Evolutionary conservation across 2,329 filamentous ascomycete species (phyloP), one percentile per base, ranked within the genome.

Genomic region (Cercospora sesami): DNA sequence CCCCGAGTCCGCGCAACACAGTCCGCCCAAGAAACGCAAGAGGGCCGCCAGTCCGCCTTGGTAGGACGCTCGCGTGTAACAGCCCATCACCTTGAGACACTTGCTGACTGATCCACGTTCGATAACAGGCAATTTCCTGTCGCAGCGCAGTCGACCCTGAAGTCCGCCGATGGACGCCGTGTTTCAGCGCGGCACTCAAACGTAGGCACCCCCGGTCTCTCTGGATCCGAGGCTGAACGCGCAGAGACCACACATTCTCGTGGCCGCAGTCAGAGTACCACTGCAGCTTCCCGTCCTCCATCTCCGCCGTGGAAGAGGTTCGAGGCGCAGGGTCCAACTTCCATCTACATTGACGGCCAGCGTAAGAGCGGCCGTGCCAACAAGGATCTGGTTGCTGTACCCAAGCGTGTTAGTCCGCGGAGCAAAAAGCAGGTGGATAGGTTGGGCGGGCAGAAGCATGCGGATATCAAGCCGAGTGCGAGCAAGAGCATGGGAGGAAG

Each of bases 281-380:
- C 67, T 4, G 71, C 75, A 65, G 71, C 80, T 68, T 78, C 83
- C 69, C 79, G 83, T 81, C 81, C 83, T 63, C 84, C 86, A 68
- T 98, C 94, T 71, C 95, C 95, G 72, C 95, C 95, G 23, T 99
- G 95, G 95, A 98, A 95, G 83, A 92, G 89, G 76, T 86, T 91
- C 70, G 86, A 86, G 68, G 92, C 91, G 48, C 91, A 96, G 30
- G 95, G 95, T 0, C 95, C 95, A 23, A 95, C 94, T 3, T 91
- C 91, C 0, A 94, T 96, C 78, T 86, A 91, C 57, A 83, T 86
- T 68, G 84, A 87, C 77, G 88, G 88, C 45, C 84, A 84, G 72
- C 82, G 88, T 68, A 87, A 86, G 78, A 90, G 88, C 55, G 85
- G 86, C 60, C 82, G 88, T 73, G 85, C 86, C 63, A 86, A 85